phyloP scores from a whole-genome alignment of 1,284 basidiomycete genomes.

The Rhizoctonia solani region DNA sequence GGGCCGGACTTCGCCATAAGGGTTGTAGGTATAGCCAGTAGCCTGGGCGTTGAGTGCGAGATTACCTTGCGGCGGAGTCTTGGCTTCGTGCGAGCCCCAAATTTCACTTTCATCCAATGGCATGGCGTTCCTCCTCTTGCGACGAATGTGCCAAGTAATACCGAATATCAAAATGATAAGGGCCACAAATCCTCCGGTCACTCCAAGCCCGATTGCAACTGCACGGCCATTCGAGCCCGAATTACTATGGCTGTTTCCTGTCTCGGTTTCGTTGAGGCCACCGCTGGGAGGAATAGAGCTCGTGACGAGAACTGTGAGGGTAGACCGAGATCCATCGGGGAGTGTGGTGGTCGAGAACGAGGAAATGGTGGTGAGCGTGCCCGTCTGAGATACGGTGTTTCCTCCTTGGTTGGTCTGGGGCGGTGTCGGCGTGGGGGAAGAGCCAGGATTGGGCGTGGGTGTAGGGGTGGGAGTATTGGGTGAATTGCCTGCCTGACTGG shows the following conservation, averaged over 20 bases:
- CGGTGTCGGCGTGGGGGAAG: constrained; percentile 6
- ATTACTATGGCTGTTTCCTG: not conserved
- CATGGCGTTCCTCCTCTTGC: constrained; percentile 3
- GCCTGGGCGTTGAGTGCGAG: not conserved
- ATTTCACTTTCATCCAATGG: not conserved
- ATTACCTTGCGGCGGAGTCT: not conserved
- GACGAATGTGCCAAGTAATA: constrained; percentile 30
- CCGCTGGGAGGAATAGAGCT: constrained; percentile 22
- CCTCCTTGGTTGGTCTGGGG: not conserved
- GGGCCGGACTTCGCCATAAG: constrained; percentile 11
- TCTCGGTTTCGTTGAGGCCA: constrained; percentile 15
- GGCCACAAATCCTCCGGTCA: constrained; percentile 21
- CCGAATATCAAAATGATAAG: constrained; percentile 28
- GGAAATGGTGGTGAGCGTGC: constrained; percentile 7
- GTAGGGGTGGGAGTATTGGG: not conserved
- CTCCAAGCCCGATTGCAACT: constrained; percentile 27
- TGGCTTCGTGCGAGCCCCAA: constrained; percentile 3
- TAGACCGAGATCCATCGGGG: constrained; percentile 20
- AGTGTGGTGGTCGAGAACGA: constrained; percentile 4
- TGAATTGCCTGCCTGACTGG: not conserved
- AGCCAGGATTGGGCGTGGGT: not conserved
- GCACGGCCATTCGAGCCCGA: constrained; percentile 1
- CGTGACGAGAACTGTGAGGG: not conserved
- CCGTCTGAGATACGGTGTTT: not conserved
- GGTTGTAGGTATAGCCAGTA: constrained; percentile 20